phyloP scores from a whole-genome alignment of 1,284 basidiomycete genomes.

The Kwoniella shivajii region DNA sequence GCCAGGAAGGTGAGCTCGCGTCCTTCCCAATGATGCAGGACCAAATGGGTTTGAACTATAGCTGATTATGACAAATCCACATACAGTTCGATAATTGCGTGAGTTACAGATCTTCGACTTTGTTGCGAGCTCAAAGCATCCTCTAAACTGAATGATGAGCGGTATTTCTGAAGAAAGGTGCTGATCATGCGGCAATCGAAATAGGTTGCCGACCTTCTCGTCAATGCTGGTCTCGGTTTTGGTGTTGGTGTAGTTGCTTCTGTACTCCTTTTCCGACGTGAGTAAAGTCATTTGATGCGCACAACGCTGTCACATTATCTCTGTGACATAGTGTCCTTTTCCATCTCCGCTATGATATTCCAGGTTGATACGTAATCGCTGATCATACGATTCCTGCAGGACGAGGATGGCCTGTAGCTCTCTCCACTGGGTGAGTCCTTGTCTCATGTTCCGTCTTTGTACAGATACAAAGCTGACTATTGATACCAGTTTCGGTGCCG shows the following conservation, averaged over 20 bases:
- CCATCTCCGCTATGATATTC: not conserved
- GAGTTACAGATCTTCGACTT: slow-evolving; percentile 53
- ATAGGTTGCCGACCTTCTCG: slow-evolving; percentile 58
- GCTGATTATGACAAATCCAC: slow-evolving; percentile 2
- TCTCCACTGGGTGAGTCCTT: slow-evolving; percentile 89
- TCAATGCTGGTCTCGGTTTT: slow-evolving; percentile 86
- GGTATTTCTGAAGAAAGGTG: too few relatives aligned
- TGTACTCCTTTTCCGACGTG: slow-evolving; percentile 92
- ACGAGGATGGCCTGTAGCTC: slow-evolving; percentile 93
- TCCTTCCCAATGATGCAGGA: not conserved
- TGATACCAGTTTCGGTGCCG: slow-evolving; percentile 57
- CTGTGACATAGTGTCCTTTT: not conserved
- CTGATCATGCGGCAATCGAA: too few relatives aligned
- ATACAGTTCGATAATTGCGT: slow-evolving; percentile 90
- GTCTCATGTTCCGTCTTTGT: not conserved
- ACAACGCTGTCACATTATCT: too few relatives aligned
- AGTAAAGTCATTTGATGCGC: slow-evolving; percentile 55
- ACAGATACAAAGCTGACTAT: slow-evolving; percentile 5
- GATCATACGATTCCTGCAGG: slow-evolving; percentile 60
- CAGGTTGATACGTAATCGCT: not conserved
- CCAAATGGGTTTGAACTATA: not conserved
- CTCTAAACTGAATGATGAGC: too few relatives aligned
- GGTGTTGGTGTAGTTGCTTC: slow-evolving; percentile 91
- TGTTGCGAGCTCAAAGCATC: too few relatives aligned
- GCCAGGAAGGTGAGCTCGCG: slow-evolving; percentile 73